Percentiles rank a stretch among this genome's conserved stretches.
These are phyloP conservation scores for Ramularia collo-cygni DNA, from an alignment of 2,329 filamentous ascomycete genomes.

Conservation along the genomic window DNA sequence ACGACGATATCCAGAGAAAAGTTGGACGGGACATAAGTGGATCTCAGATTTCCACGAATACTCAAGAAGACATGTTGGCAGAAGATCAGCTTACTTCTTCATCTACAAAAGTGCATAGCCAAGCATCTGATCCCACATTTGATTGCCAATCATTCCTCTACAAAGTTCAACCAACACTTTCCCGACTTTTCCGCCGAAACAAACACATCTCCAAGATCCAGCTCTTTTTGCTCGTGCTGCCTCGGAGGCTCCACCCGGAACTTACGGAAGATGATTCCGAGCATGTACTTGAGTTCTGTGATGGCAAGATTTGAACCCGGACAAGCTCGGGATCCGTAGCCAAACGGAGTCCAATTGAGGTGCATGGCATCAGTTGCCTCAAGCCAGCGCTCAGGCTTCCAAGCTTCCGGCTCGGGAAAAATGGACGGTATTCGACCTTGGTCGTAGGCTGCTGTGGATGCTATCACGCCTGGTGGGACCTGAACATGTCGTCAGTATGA, in stretches of 20 bases:
- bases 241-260: constrained; percentile 3
- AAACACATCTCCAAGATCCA: constrained; percentile 15
- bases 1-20: no score
- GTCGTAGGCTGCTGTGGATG: constrained; percentile 37
- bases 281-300: constrained; percentile 50
- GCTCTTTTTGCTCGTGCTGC: neutral
- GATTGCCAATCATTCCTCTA: no score
- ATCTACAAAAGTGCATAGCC: no score
- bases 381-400: constrained; percentile 34
- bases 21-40: no score
- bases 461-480: constrained; percentile 36
- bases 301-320: constrained; percentile 41
- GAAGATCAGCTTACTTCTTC: no score
- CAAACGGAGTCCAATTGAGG: constrained; percentile 42
- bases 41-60: no score
- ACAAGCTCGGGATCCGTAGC: constrained; percentile 40
- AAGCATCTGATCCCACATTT: no score
- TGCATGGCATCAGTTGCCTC: constrained; percentile 29
- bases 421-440: constrained; percentile 36
- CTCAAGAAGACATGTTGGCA: no score
- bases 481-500: no score
- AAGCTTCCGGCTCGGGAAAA: constrained; percentile 33
- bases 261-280: constrained; percentile 9
- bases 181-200: constrained; percentile 7
- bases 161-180: constrained; percentile 14